Evolutionary conservation across 805 yeast genomes (phyloP), one percentile per base, ranked within the genome.

Genomic region (Starmerella bacillaris): DNA sequence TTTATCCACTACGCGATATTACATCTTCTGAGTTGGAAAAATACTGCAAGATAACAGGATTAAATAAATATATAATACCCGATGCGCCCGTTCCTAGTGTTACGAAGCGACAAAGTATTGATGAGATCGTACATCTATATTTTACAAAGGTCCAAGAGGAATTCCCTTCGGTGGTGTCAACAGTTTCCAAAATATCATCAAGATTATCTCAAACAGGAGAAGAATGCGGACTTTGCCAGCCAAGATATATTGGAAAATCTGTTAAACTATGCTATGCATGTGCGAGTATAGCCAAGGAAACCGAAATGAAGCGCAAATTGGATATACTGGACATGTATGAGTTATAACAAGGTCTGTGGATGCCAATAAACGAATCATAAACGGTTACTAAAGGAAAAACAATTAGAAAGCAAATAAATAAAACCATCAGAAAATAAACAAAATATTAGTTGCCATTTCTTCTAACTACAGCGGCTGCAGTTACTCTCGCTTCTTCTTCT

Each of bases 101-200:
- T 37, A 65, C 73, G 14, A 78, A 72, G 51, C 72, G 74, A 45
- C 78, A 75, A 65, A 78, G 93, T 2, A 74, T 86, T 15, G 75
- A 78, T 47, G 92, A 80, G 49, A 63, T 86, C 33, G 73, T 83
- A 1, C 61, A 70, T 19, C 67, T 72, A 33, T 86, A 86, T 54
- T 80, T 80, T 46, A 64, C 60, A 21, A 63, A 64, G 22, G 70
- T 84, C 18, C 93, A 80, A 48, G 64, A 64, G 4, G 83, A 73
- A 12, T 83, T 83, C 50, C 83, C 93, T 0, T 79, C 86, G 37
- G 78, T 86, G 2, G 83, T 84, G 3, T 77, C 94, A 0, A 84
- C 96, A 0, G 95, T 86, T 16, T 83, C 83, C 11, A 74, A 79
- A 44, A 83, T 93, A 0, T 94, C 89, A 4, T 74, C 74, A 32